Conservation (phyloP, 2,329 filamentous ascomycete genomes). For the Periglandula ipomoeae region DNA sequence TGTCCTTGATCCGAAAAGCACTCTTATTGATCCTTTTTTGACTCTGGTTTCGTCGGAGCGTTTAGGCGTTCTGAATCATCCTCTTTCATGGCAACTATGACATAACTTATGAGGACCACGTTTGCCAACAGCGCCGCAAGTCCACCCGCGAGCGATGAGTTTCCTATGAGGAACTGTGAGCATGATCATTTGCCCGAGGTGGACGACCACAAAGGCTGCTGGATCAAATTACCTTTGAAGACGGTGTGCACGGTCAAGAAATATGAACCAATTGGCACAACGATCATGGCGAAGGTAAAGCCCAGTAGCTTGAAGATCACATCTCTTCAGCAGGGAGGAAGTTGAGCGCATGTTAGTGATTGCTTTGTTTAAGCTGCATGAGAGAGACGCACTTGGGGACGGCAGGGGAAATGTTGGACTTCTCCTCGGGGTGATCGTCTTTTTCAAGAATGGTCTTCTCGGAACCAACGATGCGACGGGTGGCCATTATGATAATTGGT, state of each 20-base stretch:
- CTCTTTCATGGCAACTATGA: constrained; percentile 85
- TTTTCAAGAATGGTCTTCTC: constrained; percentile 60
- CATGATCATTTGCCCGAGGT: not conserved
- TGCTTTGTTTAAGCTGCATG: not conserved
- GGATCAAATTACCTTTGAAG: constrained; percentile 55
- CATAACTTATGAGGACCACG: constrained; percentile 80
- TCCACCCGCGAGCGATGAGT: constrained; percentile 78
- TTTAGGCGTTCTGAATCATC: constrained; percentile 47
- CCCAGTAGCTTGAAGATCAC: constrained; percentile 85
- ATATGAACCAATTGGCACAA: constrained; percentile 79
- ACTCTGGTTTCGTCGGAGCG: constrained; percentile 33
- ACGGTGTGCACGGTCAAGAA: constrained; percentile 69
- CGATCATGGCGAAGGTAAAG: constrained; percentile 88
- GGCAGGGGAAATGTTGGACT: constrained; percentile 70
- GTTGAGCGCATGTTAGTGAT: not conserved
- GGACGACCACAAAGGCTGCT: constrained; percentile 2
- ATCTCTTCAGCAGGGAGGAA: constrained; percentile 39
- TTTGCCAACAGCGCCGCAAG: constrained; percentile 86
- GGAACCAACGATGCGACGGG: constrained; percentile 53
- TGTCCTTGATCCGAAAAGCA: not conserved
- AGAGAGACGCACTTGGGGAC: constrained; percentile 56
- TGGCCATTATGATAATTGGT: constrained; percentile 48
- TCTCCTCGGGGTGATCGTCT: constrained; percentile 42
- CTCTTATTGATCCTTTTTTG: constrained; percentile 39
- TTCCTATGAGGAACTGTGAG: constrained; percentile 47